Evolutionary conservation across 2,329 filamentous ascomycete genomes (phyloP), one percentile per base, ranked within the genome.

Genomic region (Pseudofabraea citricarpa): DNA sequence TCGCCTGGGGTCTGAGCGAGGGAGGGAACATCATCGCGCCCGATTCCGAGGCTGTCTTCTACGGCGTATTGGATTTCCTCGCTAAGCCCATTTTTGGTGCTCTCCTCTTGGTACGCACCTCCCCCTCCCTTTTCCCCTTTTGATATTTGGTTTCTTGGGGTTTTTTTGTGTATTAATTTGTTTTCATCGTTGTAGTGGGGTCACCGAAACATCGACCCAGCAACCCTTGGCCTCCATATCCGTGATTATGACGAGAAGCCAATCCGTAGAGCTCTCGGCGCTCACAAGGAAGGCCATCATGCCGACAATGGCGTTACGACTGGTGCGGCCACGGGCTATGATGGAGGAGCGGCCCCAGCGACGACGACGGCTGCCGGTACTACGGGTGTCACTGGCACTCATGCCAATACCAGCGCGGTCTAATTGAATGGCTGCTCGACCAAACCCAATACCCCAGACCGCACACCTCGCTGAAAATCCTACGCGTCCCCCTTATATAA

Each of bases 1-100:
- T 83, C 47, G 72, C 74, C 18, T 85, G 81, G 79, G 81, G 78
- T 43, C 54, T 84, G 2, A 70, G 64, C 33, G 81, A 85, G 61
- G 81, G 79, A 23, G 81, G 79, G 9, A 85, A 85, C 52, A 63
- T 83, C 49, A 83, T 85, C 40, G 63, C 80, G 2, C 75, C 79
- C 0, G 82, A 87, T 56, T 77, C 75, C 0, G 83, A 87, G 56
- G 79, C 79, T 9, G 64, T 84, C 45, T 84, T 86, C 58, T 87
- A 87, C 56, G 80, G 81, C 32, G 64, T 85, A 3, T 69, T 87
- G 0, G 83, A 87, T 47, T 61, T 85, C 5, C 47, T 84, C 3
- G 73, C 81, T 6, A 86, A 85, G 65, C 78, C 79, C 0, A 67
- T 75, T 7, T 86, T 85, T 50, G 77, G 78, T 13, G 66, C 69